These are phyloP conservation scores for Salix viminalis DNA, from an alignment of 345 rosid species.

Conservation along the genomic window DNA sequence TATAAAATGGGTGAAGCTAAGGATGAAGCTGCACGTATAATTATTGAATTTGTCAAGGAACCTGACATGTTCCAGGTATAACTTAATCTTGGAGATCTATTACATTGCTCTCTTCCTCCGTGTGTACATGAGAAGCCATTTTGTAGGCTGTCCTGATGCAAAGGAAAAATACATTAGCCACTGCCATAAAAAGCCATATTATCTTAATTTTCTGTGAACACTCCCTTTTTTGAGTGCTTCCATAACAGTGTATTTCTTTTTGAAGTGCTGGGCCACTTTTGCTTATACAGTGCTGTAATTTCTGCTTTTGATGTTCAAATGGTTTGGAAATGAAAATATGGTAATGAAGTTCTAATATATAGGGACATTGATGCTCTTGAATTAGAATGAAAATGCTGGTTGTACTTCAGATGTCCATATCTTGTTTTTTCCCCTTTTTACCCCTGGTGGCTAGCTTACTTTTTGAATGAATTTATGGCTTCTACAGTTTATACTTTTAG, in stretches of 20 bases:
- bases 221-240: background rate
- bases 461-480: background rate
- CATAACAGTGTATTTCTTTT: background rate
- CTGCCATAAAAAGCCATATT: background rate
- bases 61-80: conserved; percentile 85
- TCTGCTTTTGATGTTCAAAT: background rate
- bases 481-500: background rate
- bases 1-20: conserved; percentile 63
- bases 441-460: background rate
- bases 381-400: background rate
- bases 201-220: background rate
- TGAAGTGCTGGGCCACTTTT: background rate
- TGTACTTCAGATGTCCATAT: background rate
- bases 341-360: background rate
- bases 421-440: background rate
- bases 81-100: background rate
- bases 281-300: background rate
- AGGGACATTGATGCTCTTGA: background rate
- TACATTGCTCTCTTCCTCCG: background rate
- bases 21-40: conserved; percentile 76
- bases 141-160: background rate
- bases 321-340: background rate
- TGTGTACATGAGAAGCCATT: background rate
- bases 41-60: conserved; percentile 81
- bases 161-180: background rate